Percentiles rank a stretch among this genome's conserved stretches.
Conservation (phyloP, 495 filamentous ascomycete genomes). For the Aspergillus hancockii region DNA sequence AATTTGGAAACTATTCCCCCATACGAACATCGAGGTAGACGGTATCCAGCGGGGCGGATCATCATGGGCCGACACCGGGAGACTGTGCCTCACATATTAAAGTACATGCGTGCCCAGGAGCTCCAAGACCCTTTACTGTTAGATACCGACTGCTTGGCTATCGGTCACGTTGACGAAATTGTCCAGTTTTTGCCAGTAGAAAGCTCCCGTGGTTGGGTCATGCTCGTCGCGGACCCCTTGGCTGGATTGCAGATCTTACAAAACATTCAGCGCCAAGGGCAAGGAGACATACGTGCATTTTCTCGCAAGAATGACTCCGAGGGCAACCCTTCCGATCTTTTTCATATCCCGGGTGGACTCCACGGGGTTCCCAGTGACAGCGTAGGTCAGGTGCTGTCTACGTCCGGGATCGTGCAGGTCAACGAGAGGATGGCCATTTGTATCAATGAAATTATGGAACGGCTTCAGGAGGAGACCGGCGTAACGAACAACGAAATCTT, state of each 20-base stretch:
- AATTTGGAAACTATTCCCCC: conserved; percentile 13
- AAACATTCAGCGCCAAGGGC: neutral
- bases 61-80: conserved; percentile 8
- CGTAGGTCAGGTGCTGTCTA: conserved; percentile 1
- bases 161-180: conserved; percentile 14
- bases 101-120: conserved; percentile 3
- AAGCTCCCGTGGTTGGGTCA: neutral
- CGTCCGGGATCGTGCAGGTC: neutral
- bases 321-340: too few species aligned
- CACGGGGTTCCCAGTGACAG: neutral
- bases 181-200: conserved; percentile 9
- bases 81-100: neutral
- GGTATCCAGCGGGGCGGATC: conserved; percentile 9
- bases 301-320: too few species aligned
- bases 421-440: too few species aligned
- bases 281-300: neutral
- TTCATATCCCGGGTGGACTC: too few species aligned
- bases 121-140: conserved; percentile 8
- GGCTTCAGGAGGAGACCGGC: neutral
- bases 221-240: conserved; percentile 7
- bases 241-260: conserved; percentile 1
- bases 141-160: conserved; percentile 8
- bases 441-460: too few species aligned
- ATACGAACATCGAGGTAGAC: neutral
- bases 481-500: neutral